phyloP scores from a whole-genome alignment of 2,329 filamentous ascomycete genomes.

The Scleromitrula shiraiana region DNA sequence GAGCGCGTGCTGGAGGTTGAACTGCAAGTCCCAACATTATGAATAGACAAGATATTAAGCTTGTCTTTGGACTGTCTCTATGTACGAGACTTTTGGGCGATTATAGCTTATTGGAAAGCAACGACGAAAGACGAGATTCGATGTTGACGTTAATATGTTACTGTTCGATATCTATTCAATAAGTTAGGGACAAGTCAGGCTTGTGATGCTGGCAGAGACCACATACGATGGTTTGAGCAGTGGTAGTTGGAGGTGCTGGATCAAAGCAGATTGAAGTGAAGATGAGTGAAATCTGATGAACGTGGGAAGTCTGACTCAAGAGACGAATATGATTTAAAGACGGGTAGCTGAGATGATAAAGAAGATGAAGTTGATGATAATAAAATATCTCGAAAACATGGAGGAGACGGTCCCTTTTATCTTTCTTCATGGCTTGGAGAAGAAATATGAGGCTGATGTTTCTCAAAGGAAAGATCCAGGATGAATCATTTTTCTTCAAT shows the following conservation, averaged over 20 bases:
- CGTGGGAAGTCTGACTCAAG: background rate
- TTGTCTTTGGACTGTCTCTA: background rate
- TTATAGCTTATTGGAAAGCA: background rate
- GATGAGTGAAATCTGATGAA: background rate
- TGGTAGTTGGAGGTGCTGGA: background rate
- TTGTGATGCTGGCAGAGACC: background rate
- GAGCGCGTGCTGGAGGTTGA: constrained; percentile 22
- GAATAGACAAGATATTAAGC: background rate
- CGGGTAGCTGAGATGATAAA: background rate
- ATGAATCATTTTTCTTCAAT: background rate
- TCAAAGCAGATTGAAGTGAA: background rate
- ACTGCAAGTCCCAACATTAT: constrained; percentile 18
- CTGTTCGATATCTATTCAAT: background rate
- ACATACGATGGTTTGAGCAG: background rate
- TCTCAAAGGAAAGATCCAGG: background rate
- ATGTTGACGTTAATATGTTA: background rate
- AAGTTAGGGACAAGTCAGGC: background rate
- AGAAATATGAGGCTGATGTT: constrained; percentile 7
- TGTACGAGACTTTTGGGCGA: background rate
- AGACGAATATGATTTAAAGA: background rate
- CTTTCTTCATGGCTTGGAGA: constrained; percentile 6
- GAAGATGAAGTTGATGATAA: constrained; percentile 2
- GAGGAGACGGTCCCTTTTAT: constrained; percentile 7
- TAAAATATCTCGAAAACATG: constrained; percentile 1
- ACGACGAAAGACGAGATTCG: background rate